Conservation (phyloP, 306 rosid species). For the Castanospermum australe region DNA sequence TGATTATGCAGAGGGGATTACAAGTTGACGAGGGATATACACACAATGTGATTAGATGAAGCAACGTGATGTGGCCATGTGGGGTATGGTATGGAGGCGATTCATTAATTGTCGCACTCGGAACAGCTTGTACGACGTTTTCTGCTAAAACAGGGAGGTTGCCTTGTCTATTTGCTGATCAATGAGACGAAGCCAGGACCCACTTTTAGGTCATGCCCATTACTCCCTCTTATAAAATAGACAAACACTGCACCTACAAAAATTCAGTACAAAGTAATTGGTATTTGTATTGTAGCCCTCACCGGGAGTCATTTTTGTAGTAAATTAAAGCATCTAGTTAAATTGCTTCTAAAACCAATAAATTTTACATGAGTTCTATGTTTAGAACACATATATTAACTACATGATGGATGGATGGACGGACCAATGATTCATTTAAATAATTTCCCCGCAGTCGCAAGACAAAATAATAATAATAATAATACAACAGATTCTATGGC, state of each 20-base stretch:
- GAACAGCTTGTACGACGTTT: conserved; percentile 43
- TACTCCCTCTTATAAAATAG: conserved; percentile 3
- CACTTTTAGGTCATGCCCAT: conserved; percentile 45
- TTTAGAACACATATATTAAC: background rate
- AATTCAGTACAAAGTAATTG: conserved; percentile 20
- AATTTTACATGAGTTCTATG: background rate
- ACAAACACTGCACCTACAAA: conserved; percentile 23
- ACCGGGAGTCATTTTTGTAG: background rate
- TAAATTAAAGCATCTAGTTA: too few species aligned
- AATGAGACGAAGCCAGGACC: conserved; percentile 22
- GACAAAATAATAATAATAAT: background rate
- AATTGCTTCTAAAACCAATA: too few species aligned
- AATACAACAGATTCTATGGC: background rate
- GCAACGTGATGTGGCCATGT: too few species aligned
- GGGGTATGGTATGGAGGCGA: conserved; percentile 7
- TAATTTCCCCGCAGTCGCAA: background rate
- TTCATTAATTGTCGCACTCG: conserved; percentile 30
- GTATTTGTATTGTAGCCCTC: background rate
- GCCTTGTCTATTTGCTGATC: conserved; percentile 39
- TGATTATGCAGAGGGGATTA: too few species aligned
- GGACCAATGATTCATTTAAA: background rate
- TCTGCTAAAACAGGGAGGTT: conserved; percentile 44
- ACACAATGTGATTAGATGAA: too few species aligned
- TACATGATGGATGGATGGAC: background rate
- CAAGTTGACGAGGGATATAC: too few species aligned